Base-by-base conservation (phyloP, 2,329 filamentous ascomycete genomes). In the Tolypocladium nubicola region DNA sequence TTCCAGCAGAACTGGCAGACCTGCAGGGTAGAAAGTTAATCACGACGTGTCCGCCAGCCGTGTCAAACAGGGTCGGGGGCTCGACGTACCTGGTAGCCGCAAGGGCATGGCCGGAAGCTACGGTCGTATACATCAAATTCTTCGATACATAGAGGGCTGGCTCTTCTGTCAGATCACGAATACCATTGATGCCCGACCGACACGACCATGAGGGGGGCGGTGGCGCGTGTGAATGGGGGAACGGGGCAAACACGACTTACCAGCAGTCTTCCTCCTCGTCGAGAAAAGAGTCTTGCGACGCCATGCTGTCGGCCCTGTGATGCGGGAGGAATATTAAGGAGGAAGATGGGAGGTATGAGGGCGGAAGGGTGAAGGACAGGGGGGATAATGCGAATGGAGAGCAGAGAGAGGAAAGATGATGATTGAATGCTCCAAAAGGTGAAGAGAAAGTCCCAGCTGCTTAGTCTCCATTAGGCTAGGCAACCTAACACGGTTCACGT, bases 1-100 rank as follows among this genome's bases (percentile, higher is more conserved):
- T 99, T 97, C 79, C 93, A 99, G 76, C 94, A 99, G 75, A 99
- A 99, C 79, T 99, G 95, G 75, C 94, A 99, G 71, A 99, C 93
- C 92, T 97, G 37, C 0, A 47, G 50, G 13, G 49, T 13, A 19
- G 38, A n/a, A 53, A 37, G 38, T 55, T 26, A 57, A 38, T n/a
- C 47, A 54, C 37, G 37, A 33, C 21, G 45, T 26, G 57, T 56
- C 45, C 7, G 26, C 23, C 14, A 50, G 43, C 8, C 3, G 41
- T 14, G 35, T 40, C 45, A 30, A 40, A 13, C 10, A 33, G 1
- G 45, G 41, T 30, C 26, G 33, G 23, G 38, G 53, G 26, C n/a
- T 35, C 45, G n/a, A 33, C 63, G 47, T 82, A 97, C 93, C 84
- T 97, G 93, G 69, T 99, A 99, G 61, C 94, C 94, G 71, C 94